Conservation (phyloP, 148 eudicot genomes). For the Linanthus parryae region DNA sequence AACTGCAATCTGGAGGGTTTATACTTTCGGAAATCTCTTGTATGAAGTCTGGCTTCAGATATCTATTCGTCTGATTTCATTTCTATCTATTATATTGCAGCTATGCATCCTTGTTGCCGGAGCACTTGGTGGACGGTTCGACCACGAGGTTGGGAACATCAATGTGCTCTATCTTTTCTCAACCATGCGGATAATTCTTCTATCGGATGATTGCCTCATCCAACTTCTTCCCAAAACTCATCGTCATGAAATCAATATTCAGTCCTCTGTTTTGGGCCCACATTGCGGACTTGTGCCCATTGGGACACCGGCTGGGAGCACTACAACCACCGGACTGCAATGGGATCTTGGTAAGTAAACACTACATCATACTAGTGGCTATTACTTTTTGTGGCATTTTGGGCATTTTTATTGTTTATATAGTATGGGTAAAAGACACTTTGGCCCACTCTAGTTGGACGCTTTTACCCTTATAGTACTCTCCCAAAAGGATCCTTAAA, state of each 20-base stretch:
- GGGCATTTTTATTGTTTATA: no score
- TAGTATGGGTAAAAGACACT: no score
- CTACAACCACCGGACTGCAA: slow-evolving; percentile 78
- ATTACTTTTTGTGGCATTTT: no score
- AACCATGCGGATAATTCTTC: slow-evolving; percentile 51
- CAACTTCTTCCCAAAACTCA: slow-evolving; percentile 75
- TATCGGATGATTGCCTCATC: slow-evolving; percentile 82
- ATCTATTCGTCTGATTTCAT: no score
- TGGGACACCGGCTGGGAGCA: slow-evolving; percentile 46
- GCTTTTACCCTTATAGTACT: no score
- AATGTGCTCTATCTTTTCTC: slow-evolving; percentile 74
- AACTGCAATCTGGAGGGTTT: no score
- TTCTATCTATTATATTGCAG: slow-evolving; percentile 50
- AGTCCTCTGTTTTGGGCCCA: slow-evolving; percentile 70
- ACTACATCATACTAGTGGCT: no score
- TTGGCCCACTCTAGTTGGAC: no score
- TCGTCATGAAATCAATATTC: slow-evolving; percentile 64
- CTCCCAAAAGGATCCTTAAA: no score
- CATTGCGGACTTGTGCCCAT: slow-evolving; percentile 94
- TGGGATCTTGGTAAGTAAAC: slow-evolving; percentile 93
- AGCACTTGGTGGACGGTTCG: slow-evolving; percentile 95
- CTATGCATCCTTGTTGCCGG: slow-evolving; percentile 78
- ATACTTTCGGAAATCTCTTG: no score
- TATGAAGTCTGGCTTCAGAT: no score
- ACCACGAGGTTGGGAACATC: slow-evolving; percentile 89